Base-by-base conservation (phyloP, 208 protist species). In the Wallacemonas collosoma region DNA sequence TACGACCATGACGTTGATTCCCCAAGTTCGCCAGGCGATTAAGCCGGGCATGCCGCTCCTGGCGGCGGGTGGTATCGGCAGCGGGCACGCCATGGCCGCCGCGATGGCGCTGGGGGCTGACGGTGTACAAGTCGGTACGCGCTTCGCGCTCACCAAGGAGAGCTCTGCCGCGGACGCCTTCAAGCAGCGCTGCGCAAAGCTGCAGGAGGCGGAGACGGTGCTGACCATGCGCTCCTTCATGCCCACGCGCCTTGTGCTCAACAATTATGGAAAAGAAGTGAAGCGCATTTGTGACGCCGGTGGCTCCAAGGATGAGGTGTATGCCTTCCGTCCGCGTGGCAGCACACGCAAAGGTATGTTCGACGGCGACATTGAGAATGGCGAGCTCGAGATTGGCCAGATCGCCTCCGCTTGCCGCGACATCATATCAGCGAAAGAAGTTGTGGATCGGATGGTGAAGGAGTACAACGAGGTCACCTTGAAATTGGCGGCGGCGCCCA, bases 71-170 rank as follows among this genome's bases (percentile, higher is more conserved):
- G 88, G 86, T 50, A 83, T 90, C 61, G 90, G 73, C 5, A 86
- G 76, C 58, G 90, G 90, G 2, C 53, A 74, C 15, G 73, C 86
- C 6, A 89, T 93, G 64, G 65, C 79, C 15, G 88, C 90, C 3
- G 78, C 83, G 3, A 80, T 95, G 68, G 88, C 88, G 2, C 79
- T 95, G 51, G 90, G 90, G 9, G 90, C 88, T 11, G 84, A 90
- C n/a, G 88, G 89, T 36, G 83, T 93, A 41, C 91, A 91, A 74
- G 68, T 91, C 14, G 89, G 87, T 64, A 94, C 89, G 17, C 85
- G 89, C 64, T 94, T 94, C 58, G 82, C 83, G 4, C 62, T 87
- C 39, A 94, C 89, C 12, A 73, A 81, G 70, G 89, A 94, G 68
- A 85, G 80, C 80, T 80, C 77, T 39, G 53, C 57, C 12, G 58